Evolutionary conservation across 164 flowering plant species (phyloP), one percentile per base, ranked within the genome.

Genomic region (Nelumbo lutea): DNA sequence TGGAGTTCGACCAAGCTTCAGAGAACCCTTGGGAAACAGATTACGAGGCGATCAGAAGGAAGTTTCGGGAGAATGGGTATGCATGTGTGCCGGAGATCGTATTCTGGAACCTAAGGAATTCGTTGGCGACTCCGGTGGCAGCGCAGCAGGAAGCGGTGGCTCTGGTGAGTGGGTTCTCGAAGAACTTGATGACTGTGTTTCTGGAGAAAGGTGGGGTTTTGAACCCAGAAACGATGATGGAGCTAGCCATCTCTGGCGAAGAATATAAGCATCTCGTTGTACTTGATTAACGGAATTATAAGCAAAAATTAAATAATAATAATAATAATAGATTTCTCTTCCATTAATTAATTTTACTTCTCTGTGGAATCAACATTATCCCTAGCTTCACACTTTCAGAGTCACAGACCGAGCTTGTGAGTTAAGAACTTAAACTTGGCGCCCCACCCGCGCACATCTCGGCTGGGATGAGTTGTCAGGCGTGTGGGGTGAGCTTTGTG

Each of bases 1-100:
- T 86, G 90, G 90, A 86, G 60, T 86, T 86, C 60, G 86, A 86
- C 43, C 42, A 76, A 62, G 88, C 83, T 1, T 79, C 83, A 0
- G 44, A 44, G n/a, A 68, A 73, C 15, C 2, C n/a, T 0, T 83
- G 86, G 88, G 86, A 83, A 57, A 85, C 86, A 3, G 88, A 82
- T 38, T 85, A 85, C 48, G 64, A 77, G 59, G 82, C 45, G 2
- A 80, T 85, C 13, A 57, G 41, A 61, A 79, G 81, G 74, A 82
- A 85, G 72, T 82, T 69, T 62, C 5, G 53, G 62, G 79, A 76
- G 62, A 57, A 42, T 1, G 86, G 84, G 40, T 77, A 75, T 43
- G 72, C 45, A 27, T 14, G 66, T 6, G 77, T 80, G 55, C 90
- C 88, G 10, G 84, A 83, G 70, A 82, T 82, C 39, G 86, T 84